Conservation (phyloP, 1,139 yeast species). For the Yarrowia galli region DNA sequence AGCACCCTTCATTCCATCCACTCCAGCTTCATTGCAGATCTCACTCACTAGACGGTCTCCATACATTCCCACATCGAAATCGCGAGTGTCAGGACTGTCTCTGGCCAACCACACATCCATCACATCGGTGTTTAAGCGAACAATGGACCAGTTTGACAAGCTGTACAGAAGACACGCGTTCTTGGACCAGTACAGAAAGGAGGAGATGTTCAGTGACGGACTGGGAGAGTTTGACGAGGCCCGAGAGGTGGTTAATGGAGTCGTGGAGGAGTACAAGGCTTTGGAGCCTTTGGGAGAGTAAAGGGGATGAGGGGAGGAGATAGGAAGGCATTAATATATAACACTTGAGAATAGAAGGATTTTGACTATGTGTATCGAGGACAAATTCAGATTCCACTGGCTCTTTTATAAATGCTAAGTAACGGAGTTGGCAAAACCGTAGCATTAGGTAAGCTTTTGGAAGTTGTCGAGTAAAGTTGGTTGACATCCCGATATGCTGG, state of each 20-base stretch:
- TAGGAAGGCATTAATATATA: not conserved
- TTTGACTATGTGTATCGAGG: too few relatives aligned
- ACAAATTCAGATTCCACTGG: too few relatives aligned
- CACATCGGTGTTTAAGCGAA: slow-evolving; percentile 67
- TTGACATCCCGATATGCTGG: too few relatives aligned
- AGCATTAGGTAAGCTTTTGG: too few relatives aligned
- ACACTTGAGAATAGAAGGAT: not conserved
- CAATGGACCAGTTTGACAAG: slow-evolving; percentile 78
- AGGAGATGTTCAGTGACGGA: slow-evolving; percentile 65
- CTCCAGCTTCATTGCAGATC: slow-evolving; percentile 79
- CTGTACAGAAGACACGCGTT: slow-evolving; percentile 85
- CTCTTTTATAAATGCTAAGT: too few relatives aligned
- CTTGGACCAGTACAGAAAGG: slow-evolving; percentile 73
- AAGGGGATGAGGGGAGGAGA: too few relatives aligned
- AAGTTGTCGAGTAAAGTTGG: too few relatives aligned
- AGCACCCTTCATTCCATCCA: slow-evolving; percentile 84
- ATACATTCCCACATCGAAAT: slow-evolving; percentile 51
- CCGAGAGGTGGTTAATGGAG: slow-evolving; percentile 69
- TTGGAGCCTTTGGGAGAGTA: slow-evolving; percentile 53
- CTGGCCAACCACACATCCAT: slow-evolving; percentile 80
- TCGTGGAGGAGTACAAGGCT: slow-evolving; percentile 73
- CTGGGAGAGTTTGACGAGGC: slow-evolving; percentile 82
- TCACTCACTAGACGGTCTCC: slow-evolving; percentile 81
- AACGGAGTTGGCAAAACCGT: too few relatives aligned
- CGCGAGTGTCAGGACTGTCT: slow-evolving; percentile 67